These are phyloP conservation scores for Hypoxylon lienhwacheense DNA, from an alignment of 495 filamentous ascomycete species.

Conservation along the genomic window DNA sequence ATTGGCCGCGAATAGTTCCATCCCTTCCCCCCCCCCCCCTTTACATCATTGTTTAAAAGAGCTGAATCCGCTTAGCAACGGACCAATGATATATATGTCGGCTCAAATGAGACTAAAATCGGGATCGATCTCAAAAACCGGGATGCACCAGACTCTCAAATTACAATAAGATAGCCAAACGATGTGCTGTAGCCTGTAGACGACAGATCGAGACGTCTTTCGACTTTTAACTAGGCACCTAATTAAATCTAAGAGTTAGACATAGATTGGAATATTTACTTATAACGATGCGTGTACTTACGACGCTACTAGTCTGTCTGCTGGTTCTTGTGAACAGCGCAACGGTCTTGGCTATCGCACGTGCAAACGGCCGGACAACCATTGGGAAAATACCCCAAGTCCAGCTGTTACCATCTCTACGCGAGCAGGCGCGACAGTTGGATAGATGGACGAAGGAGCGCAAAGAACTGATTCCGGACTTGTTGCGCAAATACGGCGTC, in stretches of 20 bases:
- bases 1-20: too few species aligned
- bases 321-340: slow-evolving; percentile 9
- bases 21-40: too few species aligned
- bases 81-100: too few species aligned
- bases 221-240: background rate
- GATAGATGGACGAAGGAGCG: slow-evolving; percentile 48
- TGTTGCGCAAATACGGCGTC: slow-evolving; percentile 48
- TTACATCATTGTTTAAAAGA: too few species aligned
- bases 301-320: background rate
- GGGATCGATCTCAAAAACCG: too few species aligned
- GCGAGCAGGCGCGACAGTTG: slow-evolving; percentile 46
- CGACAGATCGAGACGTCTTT: too few species aligned
- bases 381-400: slow-evolving; percentile 38
- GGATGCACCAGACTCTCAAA: too few species aligned
- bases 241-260: background rate
- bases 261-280: background rate
- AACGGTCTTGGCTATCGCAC: slow-evolving; percentile 7
- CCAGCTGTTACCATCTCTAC: slow-evolving; percentile 43
- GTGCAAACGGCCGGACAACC: slow-evolving; percentile 11
- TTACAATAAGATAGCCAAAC: too few species aligned
- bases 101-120: too few species aligned
- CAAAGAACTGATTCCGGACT: slow-evolving; percentile 40
- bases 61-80: too few species aligned
- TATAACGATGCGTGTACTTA: slow-evolving; percentile 28
- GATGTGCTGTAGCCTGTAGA: too few species aligned